A percentile compares a stretch with the other conserved stretches of the same genome.
Conservation (phyloP, 129 eudicot species). For the Kitagawia praeruptora region DNA sequence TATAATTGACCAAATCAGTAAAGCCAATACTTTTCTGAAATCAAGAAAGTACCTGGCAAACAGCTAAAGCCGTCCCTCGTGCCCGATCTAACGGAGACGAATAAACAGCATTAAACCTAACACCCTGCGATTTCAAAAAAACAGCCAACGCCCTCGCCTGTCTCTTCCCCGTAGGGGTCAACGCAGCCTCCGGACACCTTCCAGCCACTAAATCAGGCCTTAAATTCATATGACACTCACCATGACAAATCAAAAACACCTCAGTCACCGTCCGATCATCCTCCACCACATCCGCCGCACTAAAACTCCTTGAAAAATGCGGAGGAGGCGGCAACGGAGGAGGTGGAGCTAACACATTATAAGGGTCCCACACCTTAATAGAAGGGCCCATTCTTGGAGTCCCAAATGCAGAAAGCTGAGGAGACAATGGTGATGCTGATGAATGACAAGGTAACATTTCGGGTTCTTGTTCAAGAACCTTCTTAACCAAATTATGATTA, state of each 20-base stretch:
- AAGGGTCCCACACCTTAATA: conserved; percentile 98
- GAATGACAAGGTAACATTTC: conserved; percentile 93
- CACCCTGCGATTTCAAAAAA: conserved; percentile 80
- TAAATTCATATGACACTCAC: conserved; percentile 72
- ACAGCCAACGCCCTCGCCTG: conserved; percentile 92
- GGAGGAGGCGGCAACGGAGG: conserved; percentile 40
- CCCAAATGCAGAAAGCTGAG: conserved; percentile 84
- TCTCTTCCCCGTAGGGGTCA: conserved; percentile 76
- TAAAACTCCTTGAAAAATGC: conserved; percentile 42
- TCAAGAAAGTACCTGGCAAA: conserved; percentile 60
- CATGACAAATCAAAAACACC: conserved; percentile 72
- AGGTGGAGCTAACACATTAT: conserved; percentile 86
- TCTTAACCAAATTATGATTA: conserved; percentile 42
- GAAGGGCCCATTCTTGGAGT: conserved; percentile 83
- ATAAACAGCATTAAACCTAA: conserved; percentile 76
- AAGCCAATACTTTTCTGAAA: neutral
- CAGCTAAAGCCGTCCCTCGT: conserved; percentile 59
- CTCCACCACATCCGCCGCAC: conserved; percentile 30
- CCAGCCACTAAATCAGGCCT: conserved; percentile 94
- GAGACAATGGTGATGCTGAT: conserved; percentile 91
- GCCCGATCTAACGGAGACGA: conserved; percentile 93
- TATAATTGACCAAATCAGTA: neutral
- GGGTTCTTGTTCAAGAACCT: conserved; percentile 81
- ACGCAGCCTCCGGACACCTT: conserved; percentile 65
- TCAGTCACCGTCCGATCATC: conserved; percentile 52